A percentile compares a stretch with the other conserved stretches of the same genome.
Conservation (phyloP, 805 yeast genomes). For the Soucietia sequanensis region DNA sequence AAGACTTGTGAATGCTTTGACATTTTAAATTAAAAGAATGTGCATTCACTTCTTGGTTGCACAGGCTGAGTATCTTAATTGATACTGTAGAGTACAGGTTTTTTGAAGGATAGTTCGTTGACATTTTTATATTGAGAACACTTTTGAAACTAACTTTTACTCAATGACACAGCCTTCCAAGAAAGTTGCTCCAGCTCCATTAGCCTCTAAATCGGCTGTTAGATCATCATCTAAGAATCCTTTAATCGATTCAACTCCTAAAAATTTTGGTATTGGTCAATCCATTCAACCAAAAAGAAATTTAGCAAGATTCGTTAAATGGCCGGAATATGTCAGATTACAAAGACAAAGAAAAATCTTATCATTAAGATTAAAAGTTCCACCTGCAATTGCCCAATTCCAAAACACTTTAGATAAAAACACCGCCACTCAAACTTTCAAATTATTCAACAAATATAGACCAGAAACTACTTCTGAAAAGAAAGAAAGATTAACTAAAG, state of each 20-base stretch:
- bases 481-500: conserved; percentile 98
- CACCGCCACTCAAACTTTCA: conserved; percentile 96
- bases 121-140: conserved; percentile 19
- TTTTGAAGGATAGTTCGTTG: conserved; percentile 23
- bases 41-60: conserved; percentile 39
- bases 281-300: conserved; percentile 93
- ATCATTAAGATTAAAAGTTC: conserved; percentile 95
- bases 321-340: conserved; percentile 98
- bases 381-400: conserved; percentile 98
- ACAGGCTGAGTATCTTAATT: conserved; percentile 41
- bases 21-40: conserved; percentile 14
- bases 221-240: conserved; percentile 62
- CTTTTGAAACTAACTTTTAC: conserved; percentile 27
- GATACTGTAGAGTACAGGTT: conserved; percentile 42
- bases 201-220: conserved; percentile 63
- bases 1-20: conserved; percentile 4
- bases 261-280: conserved; percentile 96
- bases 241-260: conserved; percentile 84
- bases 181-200: conserved; percentile 99
- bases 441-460: conserved; percentile 98
- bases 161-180: conserved; percentile 63
- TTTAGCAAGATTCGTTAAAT: conserved; percentile 95
- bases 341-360: conserved; percentile 99
- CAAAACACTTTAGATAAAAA: conserved; percentile 95
- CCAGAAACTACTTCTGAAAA: conserved; percentile 97